Evolutionary conservation across 345 rosid genomes (phyloP), one percentile per base, ranked within the genome.

Genomic region (Bruguiera gymnorhiza): DNA sequence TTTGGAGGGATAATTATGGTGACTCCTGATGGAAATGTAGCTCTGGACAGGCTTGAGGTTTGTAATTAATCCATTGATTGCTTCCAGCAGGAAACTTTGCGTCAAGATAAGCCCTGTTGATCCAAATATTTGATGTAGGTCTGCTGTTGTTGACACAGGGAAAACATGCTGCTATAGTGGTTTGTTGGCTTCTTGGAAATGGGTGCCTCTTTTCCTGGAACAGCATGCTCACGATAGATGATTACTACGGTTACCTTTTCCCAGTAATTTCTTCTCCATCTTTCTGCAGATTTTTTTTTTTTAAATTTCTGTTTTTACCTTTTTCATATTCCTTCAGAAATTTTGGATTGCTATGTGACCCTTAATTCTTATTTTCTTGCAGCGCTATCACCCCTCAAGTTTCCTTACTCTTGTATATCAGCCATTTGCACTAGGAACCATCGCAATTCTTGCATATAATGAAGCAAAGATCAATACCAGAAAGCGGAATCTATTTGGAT

Each of bases 131-230:
- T 68, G 24, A 39, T 30, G 21, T 37, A 4, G 10, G 5, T 8
- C 30, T 77, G 19, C n/a, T 65, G 73, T 63, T 26, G 9, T 63
- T 58, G 8, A 16, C 2, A 21, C 66, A 91, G 97, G 98, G 97
- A 3, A 93, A 83, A 76, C 73, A 63, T 73, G 62, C 70, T 20
- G 94, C 97, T 18, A 71, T 86, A 65, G 55, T 69, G 19, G 84
- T 88, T 23, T 89, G 97, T 76, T 91, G 94, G 87, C 75, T 89
- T 69, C 90, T 93, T 0, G 97, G 97, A 36, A 53, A 80, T 43
- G 97, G 97, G n/a, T 84, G 86, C 75, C 91, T 93, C 32, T 73
- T 91, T 69, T 70, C 98, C 24, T 91, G 98, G 94, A 87, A 91
- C 72, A 88, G 96, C 70, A 86, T 89, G 94, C 69, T 93, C 58